Evolutionary conservation across 169 alveolate genomes (phyloP), one percentile per base, ranked within the genome.

Genomic region (Theileria annulata): DNA sequence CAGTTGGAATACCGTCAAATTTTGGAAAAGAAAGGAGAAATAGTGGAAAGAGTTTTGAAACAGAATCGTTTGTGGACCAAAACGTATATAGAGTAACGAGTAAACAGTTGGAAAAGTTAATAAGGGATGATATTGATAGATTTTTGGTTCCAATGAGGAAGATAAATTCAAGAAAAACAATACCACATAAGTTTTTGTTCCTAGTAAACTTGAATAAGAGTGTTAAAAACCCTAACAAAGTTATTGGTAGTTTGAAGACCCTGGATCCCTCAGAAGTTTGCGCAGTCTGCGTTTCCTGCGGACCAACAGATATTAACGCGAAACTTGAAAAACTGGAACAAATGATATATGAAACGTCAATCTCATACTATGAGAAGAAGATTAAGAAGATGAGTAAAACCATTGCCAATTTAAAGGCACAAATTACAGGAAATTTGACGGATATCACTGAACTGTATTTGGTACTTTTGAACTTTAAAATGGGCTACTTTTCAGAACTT

Each of bases 251-350:
- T 10, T 47, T 82, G 54, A 82, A 82, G 80, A 37, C 31, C 66
- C 47, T 82, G 75, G 76, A 82, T 35, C 69, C 88, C 0, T 49
- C 42, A 19, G 88, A 82, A 27, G 88, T 82, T 17, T 80, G 80
- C 13, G 88, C 88, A 1, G 71, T 82, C 6, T 82, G 88, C 31
- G 88, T 82, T 23, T 59, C 88, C 25, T 66, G 88, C 21, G 88
- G 88, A 6, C 54, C 30, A 28, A 51, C 28, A 25, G 88, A 82
- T 21, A 82, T 82, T 2, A 4, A 74, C 54, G 31, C 28, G 27
- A 82, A 82, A 62, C 33, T 82, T 3, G 23, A 68, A 19, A 82
- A 82, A 35, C 64, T 82, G 28, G 88, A 82, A 68, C 79, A 74
- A 56, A 58, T 82, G 49, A 48, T 75, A 25, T 75, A 75, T 13